phyloP scores from a whole-genome alignment of 2,329 filamentous ascomycete species.

The Anthostomella pinea region DNA sequence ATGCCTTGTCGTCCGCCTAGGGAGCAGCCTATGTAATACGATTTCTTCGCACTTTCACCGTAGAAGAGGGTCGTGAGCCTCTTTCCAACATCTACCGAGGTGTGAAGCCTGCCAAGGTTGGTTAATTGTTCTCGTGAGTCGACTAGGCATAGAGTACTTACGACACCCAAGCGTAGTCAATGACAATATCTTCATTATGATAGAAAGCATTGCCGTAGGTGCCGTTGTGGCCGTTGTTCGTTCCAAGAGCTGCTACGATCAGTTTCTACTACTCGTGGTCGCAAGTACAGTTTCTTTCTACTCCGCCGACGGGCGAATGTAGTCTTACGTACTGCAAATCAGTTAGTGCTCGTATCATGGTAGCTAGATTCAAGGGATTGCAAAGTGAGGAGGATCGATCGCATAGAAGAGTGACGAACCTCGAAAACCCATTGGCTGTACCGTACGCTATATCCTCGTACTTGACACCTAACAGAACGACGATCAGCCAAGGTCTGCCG shows the following conservation, averaged over 20 bases:
- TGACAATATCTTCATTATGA: slow-evolving; percentile 35
- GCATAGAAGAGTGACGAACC: slow-evolving; percentile 4
- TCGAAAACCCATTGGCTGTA: slow-evolving; percentile 40
- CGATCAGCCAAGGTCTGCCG: too few species aligned
- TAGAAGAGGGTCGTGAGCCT: slow-evolving; percentile 48
- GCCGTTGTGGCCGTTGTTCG: slow-evolving; percentile 50
- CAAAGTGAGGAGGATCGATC: background rate
- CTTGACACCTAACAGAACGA: slow-evolving; percentile 36
- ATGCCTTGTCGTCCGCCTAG: slow-evolving; percentile 58
- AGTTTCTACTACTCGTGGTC: too few species aligned
- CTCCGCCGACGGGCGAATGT: background rate
- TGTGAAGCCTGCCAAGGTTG: slow-evolving; percentile 37
- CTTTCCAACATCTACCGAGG: slow-evolving; percentile 47
- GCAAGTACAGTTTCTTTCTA: too few species aligned
- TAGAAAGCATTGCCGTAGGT: slow-evolving; percentile 32
- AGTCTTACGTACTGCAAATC: slow-evolving; percentile 5
- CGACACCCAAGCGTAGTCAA: slow-evolving; percentile 35
- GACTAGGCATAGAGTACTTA: slow-evolving; percentile 5
- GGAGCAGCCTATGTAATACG: slow-evolving; percentile 58
- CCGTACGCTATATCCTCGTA: slow-evolving; percentile 44
- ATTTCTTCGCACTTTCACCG: slow-evolving; percentile 34
- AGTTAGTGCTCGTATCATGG: too few species aligned
- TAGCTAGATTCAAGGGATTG: too few species aligned
- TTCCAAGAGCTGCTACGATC: slow-evolving; percentile 34
- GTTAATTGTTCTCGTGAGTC: slow-evolving; percentile 22